Evolutionary conservation across 768 basidiomycete genomes (phyloP), one percentile per base, ranked within the genome.

Genomic region (Hirschioporus abietinus): DNA sequence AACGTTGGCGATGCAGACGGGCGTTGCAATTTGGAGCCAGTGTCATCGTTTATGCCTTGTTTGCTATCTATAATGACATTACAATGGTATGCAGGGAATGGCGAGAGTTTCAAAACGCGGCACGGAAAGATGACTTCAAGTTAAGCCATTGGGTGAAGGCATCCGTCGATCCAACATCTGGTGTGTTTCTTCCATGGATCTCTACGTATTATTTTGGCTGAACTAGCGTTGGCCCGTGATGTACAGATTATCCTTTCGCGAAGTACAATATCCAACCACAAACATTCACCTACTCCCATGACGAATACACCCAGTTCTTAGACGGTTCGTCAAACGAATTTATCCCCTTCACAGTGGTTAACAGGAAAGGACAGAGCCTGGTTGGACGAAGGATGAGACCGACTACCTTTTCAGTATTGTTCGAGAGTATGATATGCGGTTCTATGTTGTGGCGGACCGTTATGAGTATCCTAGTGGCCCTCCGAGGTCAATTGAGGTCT

Each of bases 331-430:
- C 35, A 17, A 1, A 26, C 61, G 0, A 1, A 18, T 58, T 26
- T 12, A 27, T 9, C 62, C 10, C 34, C 26, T 15, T 35, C 25
- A 36, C 30, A 30, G 30, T 65, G 15, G 57, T 59, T 52, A 18
- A 35, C 12, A 35, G 67, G 58, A 30, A 63, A 26, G 24, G 25
- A 26, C 65, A 89, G 96, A 96, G 71, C 79, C 79, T 10, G 89
- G 90, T 67, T 99, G 97, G 97, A 85, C 92, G 7, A 91, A 90
- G 71, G 93, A 95, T 70, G 95, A 98, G 76, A 98, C 97, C 0
- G 91, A 94, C 74, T 94, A 98, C 73, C 84, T 99, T 1, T 96
- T 99, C 77, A 79, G 78, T 2, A 76, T 96, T 9, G 88, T 91
- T 9, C 82, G 84, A 63, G 88, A 92, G 64, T 99, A 91, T 70